Evolutionary conservation across 2,329 filamentous ascomycete species (phyloP), one percentile per base, ranked within the genome.

Genomic region (Colletotrichum kahawae): DNA sequence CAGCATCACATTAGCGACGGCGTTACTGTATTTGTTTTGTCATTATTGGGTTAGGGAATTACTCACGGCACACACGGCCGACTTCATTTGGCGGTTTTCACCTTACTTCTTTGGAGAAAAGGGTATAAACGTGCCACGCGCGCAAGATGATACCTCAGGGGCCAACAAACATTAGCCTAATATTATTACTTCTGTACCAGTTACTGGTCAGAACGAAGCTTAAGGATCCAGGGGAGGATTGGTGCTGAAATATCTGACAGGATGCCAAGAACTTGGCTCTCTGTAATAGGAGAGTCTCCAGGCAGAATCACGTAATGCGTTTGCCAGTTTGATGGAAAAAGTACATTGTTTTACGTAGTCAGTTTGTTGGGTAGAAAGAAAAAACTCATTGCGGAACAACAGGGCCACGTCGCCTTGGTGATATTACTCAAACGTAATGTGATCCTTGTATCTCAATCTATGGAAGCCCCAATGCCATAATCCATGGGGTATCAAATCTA

Each of bases 1-100:
- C 51, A 76, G 66, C 71, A 76, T 76, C 65, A 82, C 83, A 85
- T 84, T 80, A 85, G 83, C 83, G 83, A 84, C 79, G 83, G 83
- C 84, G 83, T 85, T 85, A 76, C 24, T 64, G 64, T 72, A 62
- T 72, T 76, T 24, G 54, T 57, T 59, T 75, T 71, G n/a, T 59
- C 36, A 65, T 67, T 24, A 62, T 13, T n/a, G 60, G 31, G 38
- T 51, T 43, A 34, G 21, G 57, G 57, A 12, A 29, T 18, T 31
- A 33, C 34, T 34, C 12, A 65, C 29, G 21, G 18, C 64, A 51
- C 43, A n/a, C 43, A 63, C 31, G 57, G 21, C n/a, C 36, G 54
- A 18, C 21, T 67, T 72, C 63, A 63, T 21, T 43, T 34, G 38
- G 36, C 43, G 31, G 56, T 56, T 13, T 38, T 34, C n/a, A 16